These are phyloP conservation scores for Stachybotrys echinatus DNA, from an alignment of 2,329 filamentous ascomycete species.

Conservation along the genomic window DNA sequence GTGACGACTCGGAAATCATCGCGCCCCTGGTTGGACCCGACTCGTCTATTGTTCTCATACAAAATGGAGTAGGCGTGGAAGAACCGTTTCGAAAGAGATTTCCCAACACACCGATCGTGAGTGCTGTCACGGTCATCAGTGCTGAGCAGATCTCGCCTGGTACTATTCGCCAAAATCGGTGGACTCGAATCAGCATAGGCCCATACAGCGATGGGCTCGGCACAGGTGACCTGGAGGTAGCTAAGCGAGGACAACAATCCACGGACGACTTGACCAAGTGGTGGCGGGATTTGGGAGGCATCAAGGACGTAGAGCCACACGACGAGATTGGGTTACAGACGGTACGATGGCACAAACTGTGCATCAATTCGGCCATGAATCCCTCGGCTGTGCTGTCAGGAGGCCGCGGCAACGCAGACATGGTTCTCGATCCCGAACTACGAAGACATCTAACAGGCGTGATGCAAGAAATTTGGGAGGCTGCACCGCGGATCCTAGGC, in stretches of 20 bases:
- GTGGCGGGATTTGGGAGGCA: conserved; percentile 50
- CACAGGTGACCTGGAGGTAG: conserved; percentile 24
- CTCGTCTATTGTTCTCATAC: conserved; percentile 61
- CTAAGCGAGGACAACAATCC: conserved; percentile 29
- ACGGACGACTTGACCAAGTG: conserved; percentile 48
- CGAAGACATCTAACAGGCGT: conserved; percentile 56
- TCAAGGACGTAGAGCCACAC: conserved; percentile 61
- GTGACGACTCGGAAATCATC: conserved; percentile 57
- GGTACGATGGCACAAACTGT: conserved; percentile 71
- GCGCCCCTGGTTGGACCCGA: conserved; percentile 50
- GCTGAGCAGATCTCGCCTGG: conserved; percentile 61
- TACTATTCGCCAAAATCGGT: conserved; percentile 63
- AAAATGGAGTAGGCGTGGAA: conserved; percentile 68
- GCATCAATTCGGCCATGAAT: conserved; percentile 73
- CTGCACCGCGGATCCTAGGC: conserved; percentile 58
- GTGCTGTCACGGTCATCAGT: conserved; percentile 64
- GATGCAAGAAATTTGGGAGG: conserved; percentile 65
- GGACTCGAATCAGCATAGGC: conserved; percentile 67
- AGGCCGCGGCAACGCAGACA: conserved; percentile 59
- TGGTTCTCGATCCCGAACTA: conserved; percentile 60
- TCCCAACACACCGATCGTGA: conserved; percentile 54
- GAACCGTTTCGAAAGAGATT: conserved; percentile 60
- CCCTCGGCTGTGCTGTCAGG: conserved; percentile 64
- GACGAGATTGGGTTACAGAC: conserved; percentile 63
- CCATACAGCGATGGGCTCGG: conserved; percentile 52